Percentiles rank a stretch among this genome's conserved stretches.
These are phyloP conservation scores for Triticum timopheevii DNA, from an alignment of 176 grass and related monocot species.

Conservation along the genomic window DNA sequence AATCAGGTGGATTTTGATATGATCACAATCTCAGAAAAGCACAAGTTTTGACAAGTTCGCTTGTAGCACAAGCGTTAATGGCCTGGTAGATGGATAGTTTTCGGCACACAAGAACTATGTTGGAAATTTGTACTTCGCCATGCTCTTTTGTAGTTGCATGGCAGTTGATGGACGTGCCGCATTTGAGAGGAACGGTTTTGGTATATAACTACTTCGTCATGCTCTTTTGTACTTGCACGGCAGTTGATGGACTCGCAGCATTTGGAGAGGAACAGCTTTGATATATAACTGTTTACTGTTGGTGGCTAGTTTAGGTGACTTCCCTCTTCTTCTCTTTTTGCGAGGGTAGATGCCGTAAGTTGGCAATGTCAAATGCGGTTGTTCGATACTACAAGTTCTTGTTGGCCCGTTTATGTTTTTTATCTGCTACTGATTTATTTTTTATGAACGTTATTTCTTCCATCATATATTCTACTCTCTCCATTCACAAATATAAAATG, in stretches of 20 bases:
- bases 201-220: neutral
- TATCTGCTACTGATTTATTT: too few species aligned
- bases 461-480: too few species aligned
- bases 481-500: too few species aligned
- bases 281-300: neutral
- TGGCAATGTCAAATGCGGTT: too few species aligned
- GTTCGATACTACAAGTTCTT: too few species aligned
- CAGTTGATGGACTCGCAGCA: neutral
- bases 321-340: too few species aligned
- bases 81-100: neutral
- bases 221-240: neutral
- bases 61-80: too few species aligned
- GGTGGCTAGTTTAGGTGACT: too few species aligned
- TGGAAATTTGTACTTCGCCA: neutral
- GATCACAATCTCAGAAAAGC: constrained; percentile 15
- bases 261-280: neutral
- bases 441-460: too few species aligned
- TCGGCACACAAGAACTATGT: neutral
- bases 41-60: neutral
- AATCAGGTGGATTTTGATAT: constrained; percentile 33
- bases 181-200: too few species aligned
- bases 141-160: neutral
- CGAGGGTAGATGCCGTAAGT: too few species aligned
- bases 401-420: too few species aligned
- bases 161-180: neutral